Base-by-base conservation (phyloP, 2,329 filamentous ascomycete genomes). In the Beauveria australis region DNA sequence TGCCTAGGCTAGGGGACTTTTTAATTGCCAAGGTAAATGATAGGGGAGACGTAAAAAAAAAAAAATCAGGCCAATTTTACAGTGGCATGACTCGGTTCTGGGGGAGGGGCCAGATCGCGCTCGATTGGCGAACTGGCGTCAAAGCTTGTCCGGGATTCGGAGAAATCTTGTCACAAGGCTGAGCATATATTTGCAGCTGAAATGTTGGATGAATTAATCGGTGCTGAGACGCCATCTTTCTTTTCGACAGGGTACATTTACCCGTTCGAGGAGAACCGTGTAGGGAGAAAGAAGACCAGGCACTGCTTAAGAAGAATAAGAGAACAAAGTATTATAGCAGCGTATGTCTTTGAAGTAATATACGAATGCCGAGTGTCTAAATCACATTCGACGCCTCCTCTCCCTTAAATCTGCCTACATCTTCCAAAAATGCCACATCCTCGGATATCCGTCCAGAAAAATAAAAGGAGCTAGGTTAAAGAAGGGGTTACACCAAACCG, bases 401-500 rank as follows among this genome's bases (percentile, higher is more conserved):
- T 52, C 40, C 57, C 51, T 44, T 44, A 49, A 53, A 59, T 54
- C 43, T 51, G 44, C 52, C 37, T 61, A 55, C 60, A 52, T 56
- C 53, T 40, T 56, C 53, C 46, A 53, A 49, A 33, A 53, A 52
- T 46, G 33, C 48, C 37, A 56, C 47, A 46, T 53, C 48, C 47
- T 37, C 48, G 37, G 37, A 59, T 59, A 53, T 52, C 30, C 56
- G 48, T 53, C 56, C n/a, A 59, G 47, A 61, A 61, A 46, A 40
- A 24, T n/a, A 56, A 48, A 53, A 60, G 22, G 30, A 14, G 30
- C 26, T 22, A 16, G 19, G 24, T 5, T 44, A 33, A 52, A 53
- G 26, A 60, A 57, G 18, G 33, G 40, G 40, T 33, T 57, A 58
- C 61, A 62, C 61, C 61, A 62, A 62, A 53, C 61, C 61, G 44